A percentile compares a stretch with the other conserved stretches of the same genome.
Evolutionary conservation across 2,329 filamentous ascomycete species (phyloP).

Genomic region (Tolypocladium paradoxum): DNA sequence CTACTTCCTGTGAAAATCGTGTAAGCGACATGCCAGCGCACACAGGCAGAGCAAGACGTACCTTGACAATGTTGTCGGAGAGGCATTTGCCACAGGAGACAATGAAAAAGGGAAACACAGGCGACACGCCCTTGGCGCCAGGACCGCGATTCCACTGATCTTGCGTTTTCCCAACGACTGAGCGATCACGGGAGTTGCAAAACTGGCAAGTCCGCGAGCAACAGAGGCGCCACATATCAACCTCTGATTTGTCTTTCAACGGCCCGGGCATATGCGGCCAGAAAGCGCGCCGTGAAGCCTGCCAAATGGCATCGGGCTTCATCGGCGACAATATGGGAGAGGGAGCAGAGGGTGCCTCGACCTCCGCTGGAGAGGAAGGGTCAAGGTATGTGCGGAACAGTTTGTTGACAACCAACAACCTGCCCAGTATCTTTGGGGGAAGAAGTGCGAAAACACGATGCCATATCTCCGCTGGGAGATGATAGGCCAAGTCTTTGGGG

Average conservation of each 20-base stretch:
- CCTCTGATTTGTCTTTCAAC: conserved; percentile 52
- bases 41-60: conserved; percentile 26
- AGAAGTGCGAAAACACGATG: conserved; percentile 59
- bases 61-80: conserved; percentile 49
- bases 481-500: conserved; percentile 5
- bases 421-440: conserved; percentile 51
- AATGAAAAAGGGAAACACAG: conserved; percentile 62
- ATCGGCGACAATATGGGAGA: conserved; percentile 19
- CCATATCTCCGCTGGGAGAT: conserved; percentile 54
- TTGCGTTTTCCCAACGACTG: conserved; percentile 13
- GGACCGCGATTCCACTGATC: conserved; percentile 50
- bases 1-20: conserved; percentile 49
- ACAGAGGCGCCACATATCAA: conserved; percentile 66
- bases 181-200: conserved; percentile 38
- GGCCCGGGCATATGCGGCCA: conserved; percentile 60
- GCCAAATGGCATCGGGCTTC: conserved; percentile 61
- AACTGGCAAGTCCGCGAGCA: conserved; percentile 56
- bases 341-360: conserved; percentile 9
- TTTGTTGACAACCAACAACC: conserved; percentile 56
- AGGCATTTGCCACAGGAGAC: conserved; percentile 59
- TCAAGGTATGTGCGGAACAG: conserved; percentile 52
- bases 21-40: conserved; percentile 12
- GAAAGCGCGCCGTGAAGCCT: conserved; percentile 52
- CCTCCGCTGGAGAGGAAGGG: conserved; percentile 25
- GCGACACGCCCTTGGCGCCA: conserved; percentile 46